These are phyloP conservation scores for Oenanthe sinensis DNA, from an alignment of 129 eudicot species.

Conservation along the genomic window DNA sequence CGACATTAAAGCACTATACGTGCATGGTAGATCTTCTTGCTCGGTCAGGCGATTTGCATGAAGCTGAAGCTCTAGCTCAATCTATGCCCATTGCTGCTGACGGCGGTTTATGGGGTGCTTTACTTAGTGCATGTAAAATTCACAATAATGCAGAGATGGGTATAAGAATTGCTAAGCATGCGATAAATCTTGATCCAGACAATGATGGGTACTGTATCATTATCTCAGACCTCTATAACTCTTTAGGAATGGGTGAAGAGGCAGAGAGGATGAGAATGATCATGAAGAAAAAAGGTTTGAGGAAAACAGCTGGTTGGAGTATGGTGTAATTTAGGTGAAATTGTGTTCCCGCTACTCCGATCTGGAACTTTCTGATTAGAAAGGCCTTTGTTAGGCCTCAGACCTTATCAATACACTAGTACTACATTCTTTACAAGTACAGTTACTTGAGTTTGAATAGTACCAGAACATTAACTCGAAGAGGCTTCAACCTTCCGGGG, in stretches of 20 bases:
- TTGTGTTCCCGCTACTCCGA: not conserved
- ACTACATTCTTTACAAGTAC: not conserved
- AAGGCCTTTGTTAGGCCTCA: not conserved
- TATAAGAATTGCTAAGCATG: conserved; percentile 54
- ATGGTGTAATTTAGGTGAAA: conserved; percentile 13
- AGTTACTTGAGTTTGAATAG: not conserved
- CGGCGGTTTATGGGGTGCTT: conserved; percentile 85
- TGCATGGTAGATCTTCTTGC: conserved; percentile 89
- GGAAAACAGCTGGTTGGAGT: conserved; percentile 58
- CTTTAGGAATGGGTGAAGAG: conserved; percentile 64
- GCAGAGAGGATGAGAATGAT: conserved; percentile 44
- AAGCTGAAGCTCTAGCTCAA: conserved; percentile 62
- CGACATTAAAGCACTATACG: conserved; percentile 70
- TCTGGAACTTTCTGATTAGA: not conserved
- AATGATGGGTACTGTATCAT: conserved; percentile 75
- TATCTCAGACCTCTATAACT: conserved; percentile 54
- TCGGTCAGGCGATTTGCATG: conserved; percentile 50
- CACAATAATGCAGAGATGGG: conserved; percentile 67
- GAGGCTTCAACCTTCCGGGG: not conserved
- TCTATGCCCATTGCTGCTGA: conserved; percentile 78
- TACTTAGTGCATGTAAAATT: conserved; percentile 69
- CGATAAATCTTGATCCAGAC: conserved; percentile 67
- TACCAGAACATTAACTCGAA: not conserved
- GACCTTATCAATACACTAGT: not conserved
- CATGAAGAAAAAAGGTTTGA: conserved; percentile 57